Base-by-base conservation (phyloP, 2,329 filamentous ascomycete genomes). In the Bipolaris oryzae region DNA sequence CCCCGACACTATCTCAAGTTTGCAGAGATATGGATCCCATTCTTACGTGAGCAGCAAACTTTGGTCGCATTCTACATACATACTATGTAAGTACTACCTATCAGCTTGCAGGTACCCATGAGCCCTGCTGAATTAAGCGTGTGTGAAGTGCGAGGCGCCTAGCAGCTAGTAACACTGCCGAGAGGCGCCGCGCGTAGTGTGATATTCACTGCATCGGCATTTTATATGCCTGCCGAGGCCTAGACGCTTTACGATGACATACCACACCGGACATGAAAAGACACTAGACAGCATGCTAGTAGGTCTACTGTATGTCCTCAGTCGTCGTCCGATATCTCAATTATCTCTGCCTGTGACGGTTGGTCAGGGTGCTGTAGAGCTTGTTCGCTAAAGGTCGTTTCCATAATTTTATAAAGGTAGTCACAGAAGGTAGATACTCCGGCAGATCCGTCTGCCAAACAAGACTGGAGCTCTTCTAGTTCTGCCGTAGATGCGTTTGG, bases 311-410 rank as follows among this genome's bases (percentile, higher is more conserved):
- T 5, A 16, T 16, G 5, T 34, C 10, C 7, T 53, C 33, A 45
- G 44, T 72, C 68, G 28, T 70, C 67, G 38, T 71, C 68, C 1
- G 70, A 73, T 2, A 73, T 72, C 3, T 63, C 62, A 18, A 74
- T 68, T 10, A 69, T 63, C 46, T 74, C 70, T 3, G 61, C 58
- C 34, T 72, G 64, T 3, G 69, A 70, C 13, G 69, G 69, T 20
- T 51, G 55, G 15, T 60, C 49, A 25, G 67, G 65, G 20, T 58
- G 53, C 20, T 41, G 55, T 39, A 71, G 52, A 20, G 69, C 67
- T 41, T 67, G 52, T 20, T 43, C 31, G 15, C 63, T 69, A 39
- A 74, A 73, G 0, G 66, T 74, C 11, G 67, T 71, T 4, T 38
- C 45, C 43, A 73, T 57, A 1, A 72, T 53, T 2, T 58, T 63